These are phyloP conservation scores for Thinopyrum elongatum DNA, from an alignment of 176 grass and related monocot genomes.

Conservation along the genomic window DNA sequence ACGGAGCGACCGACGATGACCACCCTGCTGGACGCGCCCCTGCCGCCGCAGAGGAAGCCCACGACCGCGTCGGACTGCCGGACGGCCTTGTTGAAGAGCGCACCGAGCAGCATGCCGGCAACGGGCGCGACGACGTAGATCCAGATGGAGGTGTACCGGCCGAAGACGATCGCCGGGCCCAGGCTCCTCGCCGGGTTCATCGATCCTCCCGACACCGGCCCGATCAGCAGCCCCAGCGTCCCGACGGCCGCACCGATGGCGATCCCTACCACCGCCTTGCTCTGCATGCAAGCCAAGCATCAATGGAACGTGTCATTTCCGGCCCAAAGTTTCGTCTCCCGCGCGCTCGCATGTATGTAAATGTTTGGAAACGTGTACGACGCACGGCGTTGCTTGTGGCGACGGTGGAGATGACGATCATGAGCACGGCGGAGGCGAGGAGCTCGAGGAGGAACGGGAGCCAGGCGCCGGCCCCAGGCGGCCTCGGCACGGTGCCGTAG, in stretches of 20 bases:
- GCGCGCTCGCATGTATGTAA: background rate
- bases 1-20: background rate
- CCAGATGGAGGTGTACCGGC: constrained; percentile 53
- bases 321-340: too few species aligned
- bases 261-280: constrained; percentile 19
- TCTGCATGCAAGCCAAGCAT: constrained; percentile 5
- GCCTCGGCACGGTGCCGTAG: constrained; percentile 38
- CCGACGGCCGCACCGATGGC: constrained; percentile 37
- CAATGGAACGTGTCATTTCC: background rate
- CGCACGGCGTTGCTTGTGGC: constrained; percentile 28
- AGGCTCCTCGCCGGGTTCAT: constrained; percentile 69
- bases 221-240: constrained; percentile 32
- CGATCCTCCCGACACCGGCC: constrained; percentile 62
- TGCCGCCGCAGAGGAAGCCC: constrained; percentile 24
- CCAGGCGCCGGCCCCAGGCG: background rate
- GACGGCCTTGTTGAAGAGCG: constrained; percentile 34
- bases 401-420: constrained; percentile 59
- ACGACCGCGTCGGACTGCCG: constrained; percentile 24
- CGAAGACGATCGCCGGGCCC: constrained; percentile 51
- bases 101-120: constrained; percentile 46
- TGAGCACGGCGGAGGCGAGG: constrained; percentile 50
- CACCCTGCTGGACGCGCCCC: background rate
- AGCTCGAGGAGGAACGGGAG: constrained; percentile 57
- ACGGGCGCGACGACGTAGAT: constrained; percentile 49
- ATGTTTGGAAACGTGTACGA: background rate